Percentiles rank a stretch among this genome's conserved stretches.
Conservation (phyloP, 495 filamentous ascomycete genomes). For the Cudoniella acicularis region DNA sequence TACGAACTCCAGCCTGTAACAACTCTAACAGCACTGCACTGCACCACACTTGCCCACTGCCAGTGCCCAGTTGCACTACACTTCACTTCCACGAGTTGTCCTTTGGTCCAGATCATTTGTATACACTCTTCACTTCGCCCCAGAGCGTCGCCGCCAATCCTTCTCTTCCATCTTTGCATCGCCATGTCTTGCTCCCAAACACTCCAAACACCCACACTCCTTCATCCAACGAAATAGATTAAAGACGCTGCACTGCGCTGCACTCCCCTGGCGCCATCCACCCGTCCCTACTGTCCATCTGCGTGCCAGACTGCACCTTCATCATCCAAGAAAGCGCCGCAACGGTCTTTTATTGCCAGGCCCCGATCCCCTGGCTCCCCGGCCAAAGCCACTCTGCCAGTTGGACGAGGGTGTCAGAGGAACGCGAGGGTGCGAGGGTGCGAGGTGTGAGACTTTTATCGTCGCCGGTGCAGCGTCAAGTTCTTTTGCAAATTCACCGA, state of each 20-base stretch:
- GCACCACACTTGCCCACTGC: too few relatives aligned
- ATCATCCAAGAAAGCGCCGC: neutral
- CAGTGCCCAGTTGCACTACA: neutral
- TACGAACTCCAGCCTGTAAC: neutral
- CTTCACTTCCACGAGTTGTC: too few relatives aligned
- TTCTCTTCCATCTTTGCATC: neutral
- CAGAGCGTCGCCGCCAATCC: too few relatives aligned
- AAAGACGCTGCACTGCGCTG: neutral
- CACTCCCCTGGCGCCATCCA: neutral
- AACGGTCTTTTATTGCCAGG: neutral
- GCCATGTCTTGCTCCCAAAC: neutral
- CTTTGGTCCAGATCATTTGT: too few relatives aligned
- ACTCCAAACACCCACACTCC: neutral
- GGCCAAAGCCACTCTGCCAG: slow-evolving; percentile 1
- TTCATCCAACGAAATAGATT: neutral
- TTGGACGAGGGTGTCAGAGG: neutral
- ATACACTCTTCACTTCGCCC: neutral
- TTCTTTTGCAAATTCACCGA: neutral
- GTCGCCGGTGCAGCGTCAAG: slow-evolving; percentile 2
- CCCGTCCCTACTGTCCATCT: neutral
- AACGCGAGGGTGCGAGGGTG: neutral
- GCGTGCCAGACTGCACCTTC: neutral
- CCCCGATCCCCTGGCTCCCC: neutral
- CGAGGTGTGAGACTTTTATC: slow-evolving; percentile 2
- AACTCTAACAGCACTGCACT: neutral